Evolutionary conservation across 352 stramenopile genomes (phyloP), one percentile per base, ranked within the genome.

Genomic region (Globisporangium cederbergense): DNA sequence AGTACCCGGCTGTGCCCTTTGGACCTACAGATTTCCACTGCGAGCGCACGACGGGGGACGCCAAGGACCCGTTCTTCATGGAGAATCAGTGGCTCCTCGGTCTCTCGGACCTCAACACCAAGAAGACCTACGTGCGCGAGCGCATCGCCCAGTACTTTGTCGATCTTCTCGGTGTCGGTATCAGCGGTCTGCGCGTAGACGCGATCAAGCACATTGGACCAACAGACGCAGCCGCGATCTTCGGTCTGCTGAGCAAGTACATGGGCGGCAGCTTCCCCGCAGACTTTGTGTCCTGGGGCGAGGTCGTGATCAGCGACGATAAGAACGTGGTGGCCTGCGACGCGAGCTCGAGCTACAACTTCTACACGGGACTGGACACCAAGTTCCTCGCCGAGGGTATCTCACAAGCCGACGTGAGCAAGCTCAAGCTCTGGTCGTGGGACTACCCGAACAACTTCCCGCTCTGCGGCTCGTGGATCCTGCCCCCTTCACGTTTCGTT

Each of bases 341-440:
- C 43, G 49, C 72, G 2, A 72, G 73, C 64, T 81, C 68, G 13
- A 76, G 74, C 5, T 89, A 86, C 68, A 85, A 90, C 40, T 90
- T 83, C 45, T 85, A 86, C 65, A 70, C 67, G 40, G 79, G 70
- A 0, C 65, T 90, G 8, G 79, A 89, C 38, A 58, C 67, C 4
- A 60, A 68, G 43, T 86, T 83, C 43, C 25, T 65, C n/a, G 66
- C 76, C 4, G 74, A 74, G 22, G 81, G 80, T 2, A 72, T 89
- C 58, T 81, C 76, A 16, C 43, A 67, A 8, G 73, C 55, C 0
- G 82, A 91, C 57, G 75, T 91, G 4, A 52, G 55, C 38, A 91
- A 91, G 50, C 71, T 91, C 55, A 91, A 91, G 73, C 88, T 89
- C 54, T 91, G 80, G 82, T 87, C 78, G 40, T 85, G 76, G 2